Evolutionary conservation across 2,329 filamentous ascomycete species (phyloP).

Genomic region (Aspergillus brasiliensis): DNA sequence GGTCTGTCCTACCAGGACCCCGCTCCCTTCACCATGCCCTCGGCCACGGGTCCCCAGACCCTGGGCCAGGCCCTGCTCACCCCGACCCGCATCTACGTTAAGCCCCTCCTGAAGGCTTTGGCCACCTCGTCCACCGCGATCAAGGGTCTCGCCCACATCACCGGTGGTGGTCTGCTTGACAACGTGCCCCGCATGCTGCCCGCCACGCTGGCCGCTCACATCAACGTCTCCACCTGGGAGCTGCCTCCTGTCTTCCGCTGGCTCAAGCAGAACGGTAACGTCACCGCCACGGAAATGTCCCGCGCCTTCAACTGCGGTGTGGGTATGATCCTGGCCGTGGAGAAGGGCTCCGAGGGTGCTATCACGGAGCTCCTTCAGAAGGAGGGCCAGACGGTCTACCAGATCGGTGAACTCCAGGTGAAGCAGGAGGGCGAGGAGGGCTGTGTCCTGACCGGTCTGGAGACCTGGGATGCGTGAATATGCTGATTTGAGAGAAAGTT

Average conservation of each 20-base stretch:
- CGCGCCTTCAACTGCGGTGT: slow-evolving; percentile 93
- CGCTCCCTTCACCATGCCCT: slow-evolving; percentile 73
- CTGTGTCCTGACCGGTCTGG: slow-evolving; percentile 65
- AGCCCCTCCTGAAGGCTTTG: slow-evolving; percentile 70
- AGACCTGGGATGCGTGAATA: slow-evolving; percentile 43
- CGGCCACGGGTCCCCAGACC: slow-evolving; percentile 61
- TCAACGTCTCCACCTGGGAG: slow-evolving; percentile 76
- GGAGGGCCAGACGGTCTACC: slow-evolving; percentile 75
- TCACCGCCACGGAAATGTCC: slow-evolving; percentile 78
- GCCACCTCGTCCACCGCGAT: slow-evolving; percentile 55
- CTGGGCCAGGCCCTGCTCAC: slow-evolving; percentile 79
- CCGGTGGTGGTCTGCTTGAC: slow-evolving; percentile 87
- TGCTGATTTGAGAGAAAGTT: slow-evolving; percentile 11
- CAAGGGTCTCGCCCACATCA: slow-evolving; percentile 96
- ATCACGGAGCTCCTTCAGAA: slow-evolving; percentile 63
- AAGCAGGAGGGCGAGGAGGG: slow-evolving; percentile 57
- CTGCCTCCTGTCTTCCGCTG: slow-evolving; percentile 81
- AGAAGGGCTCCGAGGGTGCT: slow-evolving; percentile 61
- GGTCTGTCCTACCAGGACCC: slow-evolving; percentile 70
- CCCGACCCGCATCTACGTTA: slow-evolving; percentile 93
- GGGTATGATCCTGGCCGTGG: slow-evolving; percentile 89
- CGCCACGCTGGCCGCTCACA: slow-evolving; percentile 71
- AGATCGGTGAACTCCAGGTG: slow-evolving; percentile 70
- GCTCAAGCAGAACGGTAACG: slow-evolving; percentile 72
- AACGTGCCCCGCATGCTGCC: slow-evolving; percentile 96